Evolutionary conservation across 1,139 yeast genomes (phyloP), one percentile per base, ranked within the genome.

Genomic region (Scheffersomyces illinoinensis): DNA sequence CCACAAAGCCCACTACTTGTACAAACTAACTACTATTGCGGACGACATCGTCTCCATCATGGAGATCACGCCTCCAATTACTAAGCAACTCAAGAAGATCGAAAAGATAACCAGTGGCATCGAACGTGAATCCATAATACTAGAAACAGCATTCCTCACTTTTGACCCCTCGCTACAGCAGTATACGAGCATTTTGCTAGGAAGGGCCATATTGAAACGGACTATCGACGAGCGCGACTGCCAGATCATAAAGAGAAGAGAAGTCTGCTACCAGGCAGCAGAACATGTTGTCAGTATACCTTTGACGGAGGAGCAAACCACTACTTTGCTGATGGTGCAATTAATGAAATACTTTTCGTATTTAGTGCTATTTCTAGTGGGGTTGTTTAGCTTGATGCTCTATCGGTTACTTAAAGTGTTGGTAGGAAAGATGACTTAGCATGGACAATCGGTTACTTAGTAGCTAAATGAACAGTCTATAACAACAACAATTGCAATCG

Each of bases 231-330:
- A 59, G 3, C 50, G 57, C 4, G 76, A 76, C 50, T 80, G 84
- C 61, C 75, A 71, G 60, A 65, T 79, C 51, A 71, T 80, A 43
- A 70, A 67, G 55, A 67, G 85, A 58, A 67, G 85, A 61, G 76
- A 76, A 19, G 69, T 80, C 23, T 81, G 85, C 57, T 75, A 68
- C 57, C 80, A 73, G 61, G 83, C 84, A 0, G 79, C 82, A 1
- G 82, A 77, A 56, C 76, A 77, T 60, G 83, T 80, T 43, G 79
- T 79, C 10, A 74, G 79, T 60, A 80, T 81, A 39, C 84, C 84
- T 2, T 68, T 78, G 46, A 70, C 76, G 1, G 79, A 76, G 57
- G 76, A 75, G 19, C 74, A 71, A 57, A 54, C 66, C 10, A 53
- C 66, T 19, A 60, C 64, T 50, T 58, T 65, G 18, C 63, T 70